These are phyloP conservation scores for Physaria fendleri DNA, from an alignment of 345 rosid species.

Conservation along the genomic window DNA sequence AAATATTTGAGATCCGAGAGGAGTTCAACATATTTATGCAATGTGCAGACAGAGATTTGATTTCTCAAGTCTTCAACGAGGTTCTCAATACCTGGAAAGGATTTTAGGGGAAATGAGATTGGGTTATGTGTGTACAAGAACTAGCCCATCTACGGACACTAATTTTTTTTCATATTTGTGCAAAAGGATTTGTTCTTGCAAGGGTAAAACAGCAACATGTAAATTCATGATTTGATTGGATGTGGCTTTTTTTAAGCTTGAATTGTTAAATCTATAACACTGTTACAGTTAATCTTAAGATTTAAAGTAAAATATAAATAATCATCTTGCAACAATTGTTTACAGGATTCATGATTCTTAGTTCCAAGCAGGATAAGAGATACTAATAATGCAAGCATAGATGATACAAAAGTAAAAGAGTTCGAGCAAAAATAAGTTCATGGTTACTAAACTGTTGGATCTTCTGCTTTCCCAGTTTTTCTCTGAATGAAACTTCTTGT, in stretches of 20 bases:
- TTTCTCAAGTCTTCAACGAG: conserved; percentile 81
- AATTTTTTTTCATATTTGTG: conserved; percentile 52
- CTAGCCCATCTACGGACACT: conserved; percentile 21
- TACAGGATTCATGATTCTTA: background rate
- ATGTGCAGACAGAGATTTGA: conserved; percentile 69
- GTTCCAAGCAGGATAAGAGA: background rate
- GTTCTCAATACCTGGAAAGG: conserved; percentile 88
- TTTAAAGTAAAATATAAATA: background rate
- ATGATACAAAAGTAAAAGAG: too few species aligned
- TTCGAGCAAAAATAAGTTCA: too few species aligned
- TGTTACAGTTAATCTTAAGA: background rate
- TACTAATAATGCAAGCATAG: background rate
- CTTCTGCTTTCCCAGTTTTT: too few species aligned
- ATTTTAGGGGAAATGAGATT: conserved; percentile 36
- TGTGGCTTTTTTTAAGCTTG: background rate
- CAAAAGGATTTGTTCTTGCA: conserved; percentile 36
- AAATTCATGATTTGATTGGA: conserved; percentile 34
- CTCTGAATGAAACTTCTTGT: too few species aligned
- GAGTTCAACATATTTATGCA: conserved; percentile 70
- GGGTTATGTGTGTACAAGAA: conserved; percentile 26
- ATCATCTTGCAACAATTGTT: background rate
- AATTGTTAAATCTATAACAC: background rate
- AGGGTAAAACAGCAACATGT: conserved; percentile 23
- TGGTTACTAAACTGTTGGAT: too few species aligned
- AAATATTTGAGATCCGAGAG: conserved; percentile 79